Evolutionary conservation across 2,329 filamentous ascomycete genomes (phyloP).

Genomic region (Colletotrichum ledebouriae): DNA sequence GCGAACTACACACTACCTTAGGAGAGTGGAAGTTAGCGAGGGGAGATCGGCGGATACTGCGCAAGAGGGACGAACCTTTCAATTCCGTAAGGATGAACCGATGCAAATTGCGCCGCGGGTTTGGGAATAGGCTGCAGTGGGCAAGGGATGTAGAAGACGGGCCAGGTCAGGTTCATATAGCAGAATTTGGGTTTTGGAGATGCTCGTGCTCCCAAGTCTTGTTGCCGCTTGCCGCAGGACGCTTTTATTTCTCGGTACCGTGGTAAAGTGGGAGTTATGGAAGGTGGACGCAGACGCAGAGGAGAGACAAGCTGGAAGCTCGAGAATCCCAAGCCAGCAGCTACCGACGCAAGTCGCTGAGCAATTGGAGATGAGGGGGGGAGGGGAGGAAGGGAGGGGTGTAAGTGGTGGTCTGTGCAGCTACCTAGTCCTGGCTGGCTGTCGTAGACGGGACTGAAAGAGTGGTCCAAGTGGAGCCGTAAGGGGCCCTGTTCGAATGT

Average conservation of each 20-base stretch:
- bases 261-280: conserved; percentile 4
- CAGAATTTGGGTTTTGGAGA: conserved; percentile 10
- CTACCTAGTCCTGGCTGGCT: background rate
- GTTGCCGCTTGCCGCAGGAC: conserved; percentile 4
- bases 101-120: too few relatives aligned
- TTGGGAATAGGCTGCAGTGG: background rate
- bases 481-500: background rate
- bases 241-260: conserved; percentile 19
- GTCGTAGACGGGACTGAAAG: background rate
- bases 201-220: conserved; percentile 10
- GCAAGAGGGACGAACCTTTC: too few relatives aligned
- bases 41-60: too few relatives aligned
- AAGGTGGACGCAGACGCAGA: background rate
- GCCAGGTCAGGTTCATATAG: conserved; percentile 33
- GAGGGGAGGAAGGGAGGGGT: background rate
- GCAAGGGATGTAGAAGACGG: background rate
- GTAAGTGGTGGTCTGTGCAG: conserved; percentile 26
- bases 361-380: background rate
- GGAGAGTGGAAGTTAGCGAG: too few relatives aligned
- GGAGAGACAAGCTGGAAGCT: conserved; percentile 1
- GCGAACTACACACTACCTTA: background rate
- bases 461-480: conserved; percentile 2
- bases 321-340: conserved; percentile 2
- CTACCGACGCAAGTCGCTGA: conserved; percentile 19
- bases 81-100: too few relatives aligned